Base-by-base conservation (phyloP, 1,284 basidiomycete genomes). In the Sanghuangporus weigelae region DNA sequence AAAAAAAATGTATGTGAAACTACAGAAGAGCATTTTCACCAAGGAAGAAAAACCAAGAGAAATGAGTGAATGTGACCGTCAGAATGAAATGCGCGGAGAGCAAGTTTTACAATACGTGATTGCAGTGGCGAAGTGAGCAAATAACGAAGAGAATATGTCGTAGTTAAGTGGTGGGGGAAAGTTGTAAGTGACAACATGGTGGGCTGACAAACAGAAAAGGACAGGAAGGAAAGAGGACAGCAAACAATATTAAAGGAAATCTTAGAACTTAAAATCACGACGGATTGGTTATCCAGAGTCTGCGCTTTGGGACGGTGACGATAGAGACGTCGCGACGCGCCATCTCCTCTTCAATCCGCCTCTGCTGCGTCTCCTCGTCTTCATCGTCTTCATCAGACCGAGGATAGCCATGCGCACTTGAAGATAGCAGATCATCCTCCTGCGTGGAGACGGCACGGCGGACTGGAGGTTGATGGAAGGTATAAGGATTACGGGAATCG, bases 321-420 rank as follows among this genome's bases (percentile, higher is more conserved):
- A 92, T 90, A 26, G 87, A 89, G 36, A 92, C 88, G 67, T 92
- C 88, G 60, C 89, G 81, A 69, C 89, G 79, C 46, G 79, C 84
- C 81, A 92, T 89, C 73, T 92, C 90, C 63, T 88, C 85, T 72
- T 92, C 90, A 49, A 92, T 90, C 68, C 84, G 78, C 63, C 83
- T 79, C 71, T 91, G 89, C 63, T 85, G 78, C 23, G 84, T 81
- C 62, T 87, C 84, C 67, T 91, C 89, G 68, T 92, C 89, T 57
- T 86, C 78, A 55, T 89, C 86, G 31, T 88, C 86, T n/a, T 76
- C 75, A 49, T 60, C 58, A 7, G 70, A 65, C 8, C 69, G 67
- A 19, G 35, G 58, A 11, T 48, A 42, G n/a, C 68, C 71, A 58
- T 74, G 72, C 11, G 70, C 73, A 50, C 75, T 73, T n/a, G 72